A percentile compares a stretch with the other conserved stretches of the same genome.
phyloP scores from a whole-genome alignment of 2,329 filamentous ascomycete species.

The Fusarium secorum region DNA sequence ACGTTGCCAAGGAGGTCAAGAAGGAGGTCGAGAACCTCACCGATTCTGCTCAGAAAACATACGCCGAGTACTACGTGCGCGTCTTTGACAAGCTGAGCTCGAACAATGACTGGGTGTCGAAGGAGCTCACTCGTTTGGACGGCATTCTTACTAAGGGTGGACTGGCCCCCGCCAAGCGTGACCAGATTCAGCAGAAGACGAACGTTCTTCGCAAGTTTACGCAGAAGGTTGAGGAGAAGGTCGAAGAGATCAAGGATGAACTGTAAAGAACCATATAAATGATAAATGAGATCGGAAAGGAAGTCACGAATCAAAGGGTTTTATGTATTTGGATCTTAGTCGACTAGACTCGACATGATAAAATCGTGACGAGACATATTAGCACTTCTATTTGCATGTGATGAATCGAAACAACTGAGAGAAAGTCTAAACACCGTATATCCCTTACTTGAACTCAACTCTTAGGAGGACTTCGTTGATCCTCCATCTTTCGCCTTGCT shows the following conservation, averaged over 20 bases:
- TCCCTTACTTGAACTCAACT: background rate
- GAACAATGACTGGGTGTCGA: slow-evolving; percentile 80
- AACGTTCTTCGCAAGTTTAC: slow-evolving; percentile 87
- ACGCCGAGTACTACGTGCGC: slow-evolving; percentile 92
- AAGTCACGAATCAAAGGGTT: slow-evolving; percentile 17
- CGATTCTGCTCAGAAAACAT: slow-evolving; percentile 72
- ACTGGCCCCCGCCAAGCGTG: slow-evolving; percentile 83
- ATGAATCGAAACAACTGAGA: slow-evolving; percentile 18
- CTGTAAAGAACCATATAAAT: slow-evolving; percentile 43
- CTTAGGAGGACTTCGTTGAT: slow-evolving; percentile 47
- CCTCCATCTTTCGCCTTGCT: slow-evolving; percentile 57
- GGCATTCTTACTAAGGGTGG: slow-evolving; percentile 86
- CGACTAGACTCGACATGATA: slow-evolving; percentile 29
- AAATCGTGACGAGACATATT: slow-evolving; percentile 16
- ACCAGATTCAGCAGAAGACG: slow-evolving; percentile 84
- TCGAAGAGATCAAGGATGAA: slow-evolving; percentile 65
- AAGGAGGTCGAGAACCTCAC: slow-evolving; percentile 72
- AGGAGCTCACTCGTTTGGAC: slow-evolving; percentile 84
- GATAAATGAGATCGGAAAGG: slow-evolving; percentile 13
- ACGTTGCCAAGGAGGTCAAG: slow-evolving; percentile 75
- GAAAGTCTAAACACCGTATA: slow-evolving; percentile 26
- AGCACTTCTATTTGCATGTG: slow-evolving; percentile 13
- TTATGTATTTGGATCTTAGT: slow-evolving; percentile 34
- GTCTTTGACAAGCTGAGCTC: slow-evolving; percentile 85
- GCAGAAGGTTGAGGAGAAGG: slow-evolving; percentile 63